A percentile compares a stretch with the other conserved stretches of the same genome.
Conservation (phyloP, 805 yeast genomes). For the Candida caryicola region DNA sequence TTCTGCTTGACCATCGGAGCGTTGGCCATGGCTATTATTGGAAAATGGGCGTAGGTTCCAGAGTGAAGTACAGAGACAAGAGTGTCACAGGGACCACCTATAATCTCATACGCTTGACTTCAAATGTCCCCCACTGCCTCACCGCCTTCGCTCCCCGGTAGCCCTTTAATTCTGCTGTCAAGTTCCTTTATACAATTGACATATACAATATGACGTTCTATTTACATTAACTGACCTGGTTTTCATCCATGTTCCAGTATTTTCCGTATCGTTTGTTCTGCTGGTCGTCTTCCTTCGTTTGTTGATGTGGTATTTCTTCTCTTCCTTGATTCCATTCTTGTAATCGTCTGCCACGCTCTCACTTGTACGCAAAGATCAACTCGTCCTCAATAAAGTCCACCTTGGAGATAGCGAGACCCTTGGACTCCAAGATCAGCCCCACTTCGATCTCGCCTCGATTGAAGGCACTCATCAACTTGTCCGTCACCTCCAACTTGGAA, state of each 20-base stretch:
- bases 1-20: constrained; percentile 25
- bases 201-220: too few relatives aligned
- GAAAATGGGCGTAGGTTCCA: constrained; percentile 29
- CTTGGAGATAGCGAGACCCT: constrained; percentile 18
- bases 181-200: too few relatives aligned
- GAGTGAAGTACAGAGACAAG: neutral
- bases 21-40: constrained; percentile 32
- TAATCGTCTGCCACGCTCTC: too few relatives aligned
- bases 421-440: constrained; percentile 21
- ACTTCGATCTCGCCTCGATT: constrained; percentile 18
- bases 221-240: too few relatives aligned
- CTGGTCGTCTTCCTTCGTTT: too few relatives aligned
- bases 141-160: too few relatives aligned
- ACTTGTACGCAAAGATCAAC: constrained; percentile 18
- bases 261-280: too few relatives aligned
- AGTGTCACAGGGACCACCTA: neutral
- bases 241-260: too few relatives aligned
- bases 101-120: too few relatives aligned
- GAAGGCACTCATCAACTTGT: constrained; percentile 17
- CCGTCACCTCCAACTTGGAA: constrained; percentile 21
- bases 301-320: too few relatives aligned
- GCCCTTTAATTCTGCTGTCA: too few relatives aligned
- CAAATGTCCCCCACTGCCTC: too few relatives aligned
- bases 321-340: neutral
- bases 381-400: constrained; percentile 39